Evolutionary conservation across 108 stramenopile genomes (phyloP).

Genomic region (Phaeodactylum tricornutum): DNA sequence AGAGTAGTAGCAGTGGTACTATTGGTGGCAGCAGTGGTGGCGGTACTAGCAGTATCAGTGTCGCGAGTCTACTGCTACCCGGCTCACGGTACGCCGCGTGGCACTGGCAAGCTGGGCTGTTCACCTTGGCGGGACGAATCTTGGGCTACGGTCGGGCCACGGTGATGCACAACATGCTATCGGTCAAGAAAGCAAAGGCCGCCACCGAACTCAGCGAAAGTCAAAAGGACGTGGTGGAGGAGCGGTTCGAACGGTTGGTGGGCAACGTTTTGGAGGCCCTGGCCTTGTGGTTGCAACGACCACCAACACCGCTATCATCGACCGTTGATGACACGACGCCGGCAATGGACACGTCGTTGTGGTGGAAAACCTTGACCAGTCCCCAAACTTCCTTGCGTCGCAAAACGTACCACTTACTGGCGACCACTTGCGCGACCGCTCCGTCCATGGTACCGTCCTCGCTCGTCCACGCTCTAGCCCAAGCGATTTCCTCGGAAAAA

Average conservation of each 20-base stretch:
- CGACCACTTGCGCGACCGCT: slow-evolving; percentile 13
- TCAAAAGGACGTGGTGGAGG: slow-evolving; percentile 59
- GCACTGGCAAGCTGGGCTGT: slow-evolving; percentile 21
- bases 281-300: slow-evolving; percentile 16
- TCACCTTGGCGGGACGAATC: slow-evolving; percentile 22
- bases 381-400: slow-evolving; percentile 43
- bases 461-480: slow-evolving; percentile 31
- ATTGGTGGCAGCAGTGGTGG: too few species aligned
- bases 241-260: slow-evolving; percentile 61
- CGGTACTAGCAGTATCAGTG: too few species aligned
- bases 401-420: slow-evolving; percentile 38
- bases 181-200: slow-evolving; percentile 19
- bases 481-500: slow-evolving; percentile 48
- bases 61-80: too few species aligned
- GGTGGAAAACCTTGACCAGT: slow-evolving; percentile 35
- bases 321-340: slow-evolving; percentile 2
- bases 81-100: too few species aligned
- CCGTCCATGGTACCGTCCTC: slow-evolving; percentile 7
- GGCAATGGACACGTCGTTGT: slow-evolving; percentile 5
- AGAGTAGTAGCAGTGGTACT: neutral
- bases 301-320: too few species aligned
- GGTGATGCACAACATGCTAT: slow-evolving; percentile 30
- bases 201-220: slow-evolving; percentile 13
- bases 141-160: slow-evolving; percentile 24
- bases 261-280: slow-evolving; percentile 27